Conservation (phyloP, 345 rosid genomes). For the Melastoma malabathricum region DNA sequence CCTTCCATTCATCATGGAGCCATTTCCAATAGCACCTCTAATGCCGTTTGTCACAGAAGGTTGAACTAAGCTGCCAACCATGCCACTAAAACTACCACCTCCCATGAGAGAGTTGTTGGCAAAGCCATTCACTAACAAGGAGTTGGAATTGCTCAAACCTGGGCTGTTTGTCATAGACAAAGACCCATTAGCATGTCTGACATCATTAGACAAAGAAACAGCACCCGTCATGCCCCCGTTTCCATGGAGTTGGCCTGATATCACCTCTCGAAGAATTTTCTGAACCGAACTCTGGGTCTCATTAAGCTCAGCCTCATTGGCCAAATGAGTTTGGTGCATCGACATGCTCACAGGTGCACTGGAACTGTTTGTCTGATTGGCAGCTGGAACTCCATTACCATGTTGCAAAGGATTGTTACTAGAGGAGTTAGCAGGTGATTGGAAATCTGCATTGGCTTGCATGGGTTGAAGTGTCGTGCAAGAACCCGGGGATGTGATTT, state of each 20-base stretch:
- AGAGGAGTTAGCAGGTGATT: conserved; percentile 58
- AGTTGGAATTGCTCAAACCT: conserved; percentile 28
- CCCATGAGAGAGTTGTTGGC: conserved; percentile 7
- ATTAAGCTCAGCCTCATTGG: conserved; percentile 38
- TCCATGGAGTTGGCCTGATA: conserved; percentile 47
- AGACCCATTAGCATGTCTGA: conserved; percentile 40
- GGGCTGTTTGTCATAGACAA: conserved; percentile 30
- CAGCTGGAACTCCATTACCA: conserved; percentile 34
- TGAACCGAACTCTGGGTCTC: conserved; percentile 76
- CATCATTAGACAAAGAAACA: conserved; percentile 43
- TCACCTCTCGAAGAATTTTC: conserved; percentile 70
- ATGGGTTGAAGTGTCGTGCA: conserved; percentile 55
- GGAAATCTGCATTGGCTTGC: conserved; percentile 53
- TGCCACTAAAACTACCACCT: conserved; percentile 26
- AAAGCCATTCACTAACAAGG: conserved; percentile 37
- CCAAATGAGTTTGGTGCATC: conserved; percentile 25
- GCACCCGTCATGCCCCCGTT: conserved; percentile 40
- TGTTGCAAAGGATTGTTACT: conserved; percentile 38
- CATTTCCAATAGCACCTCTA: conserved; percentile 48
- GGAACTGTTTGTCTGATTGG: conserved; percentile 41
- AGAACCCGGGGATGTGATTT: conserved; percentile 69
- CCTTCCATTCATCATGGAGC: conserved; percentile 60
- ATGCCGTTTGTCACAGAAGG: conserved; percentile 48
- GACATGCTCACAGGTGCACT: conserved; percentile 48
- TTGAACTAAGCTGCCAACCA: conserved; percentile 52